phyloP scores from a whole-genome alignment of 768 basidiomycete genomes.

The Panus rudis region DNA sequence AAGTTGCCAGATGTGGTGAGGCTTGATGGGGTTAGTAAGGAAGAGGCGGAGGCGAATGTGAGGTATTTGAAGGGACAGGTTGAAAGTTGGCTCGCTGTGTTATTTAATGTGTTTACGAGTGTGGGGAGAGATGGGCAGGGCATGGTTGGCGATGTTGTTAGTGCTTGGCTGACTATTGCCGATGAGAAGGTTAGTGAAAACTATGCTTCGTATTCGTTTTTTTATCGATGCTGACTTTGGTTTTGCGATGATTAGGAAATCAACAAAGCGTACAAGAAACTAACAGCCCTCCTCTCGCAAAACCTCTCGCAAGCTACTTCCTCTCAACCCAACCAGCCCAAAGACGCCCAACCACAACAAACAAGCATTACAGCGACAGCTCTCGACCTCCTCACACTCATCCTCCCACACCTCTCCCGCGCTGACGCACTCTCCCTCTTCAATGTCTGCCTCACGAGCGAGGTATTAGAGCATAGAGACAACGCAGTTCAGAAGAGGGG shows the following conservation, averaged over 20 bases:
- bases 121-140: slow-evolving; percentile 64
- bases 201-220: no score
- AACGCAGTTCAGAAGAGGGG: slow-evolving; percentile 93
- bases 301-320: slow-evolving; percentile 42
- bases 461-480: slow-evolving; percentile 70
- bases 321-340: slow-evolving; percentile 29
- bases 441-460: slow-evolving; percentile 57
- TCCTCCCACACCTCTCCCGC: slow-evolving; percentile 67
- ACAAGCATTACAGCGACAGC: slow-evolving; percentile 54
- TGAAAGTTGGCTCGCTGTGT: slow-evolving; percentile 90
- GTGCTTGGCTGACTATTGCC: slow-evolving; percentile 79
- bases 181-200: slow-evolving; percentile 54
- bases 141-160: slow-evolving; percentile 86
- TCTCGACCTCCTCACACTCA: slow-evolving; percentile 79
- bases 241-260: slow-evolving; percentile 63
- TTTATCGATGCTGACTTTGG: no score
- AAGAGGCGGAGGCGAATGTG: slow-evolving; percentile 61
- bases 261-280: slow-evolving; percentile 73
- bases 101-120: slow-evolving; percentile 94
- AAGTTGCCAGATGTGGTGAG: slow-evolving; percentile 23
- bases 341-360: slow-evolving; percentile 23
- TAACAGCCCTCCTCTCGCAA: slow-evolving; percentile 64
- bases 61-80: slow-evolving; percentile 67
- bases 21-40: slow-evolving; percentile 36
- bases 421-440: slow-evolving; percentile 60